Conservation (phyloP, 1,139 yeast genomes). For the Blastobotrys persicus region DNA sequence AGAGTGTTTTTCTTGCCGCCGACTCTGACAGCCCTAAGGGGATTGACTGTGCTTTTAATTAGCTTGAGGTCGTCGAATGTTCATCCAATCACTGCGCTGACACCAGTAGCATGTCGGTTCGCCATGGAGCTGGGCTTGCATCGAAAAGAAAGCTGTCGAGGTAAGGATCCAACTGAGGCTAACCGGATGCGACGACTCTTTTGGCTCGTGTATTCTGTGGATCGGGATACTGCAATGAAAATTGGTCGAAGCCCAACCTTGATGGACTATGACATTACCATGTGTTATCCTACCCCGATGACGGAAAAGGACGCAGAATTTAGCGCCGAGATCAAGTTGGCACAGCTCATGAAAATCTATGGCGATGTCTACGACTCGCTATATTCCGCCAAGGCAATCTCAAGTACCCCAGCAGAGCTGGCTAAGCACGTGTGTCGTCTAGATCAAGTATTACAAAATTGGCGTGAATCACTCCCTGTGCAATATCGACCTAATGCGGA, state of each 20-base stretch:
- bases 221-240: slow-evolving; percentile 54
- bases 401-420: slow-evolving; percentile 30
- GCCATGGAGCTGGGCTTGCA: slow-evolving; percentile 70
- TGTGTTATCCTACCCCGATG: slow-evolving; percentile 17
- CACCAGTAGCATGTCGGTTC: slow-evolving; percentile 53
- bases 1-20: slow-evolving; percentile 24
- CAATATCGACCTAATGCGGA: slow-evolving; percentile 8
- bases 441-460: slow-evolving; percentile 14
- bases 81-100: slow-evolving; percentile 46
- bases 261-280: slow-evolving; percentile 45
- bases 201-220: slow-evolving; percentile 56
- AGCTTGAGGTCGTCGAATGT: slow-evolving; percentile 25
- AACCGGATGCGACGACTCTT: slow-evolving; percentile 47
- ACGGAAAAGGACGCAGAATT: slow-evolving; percentile 1
- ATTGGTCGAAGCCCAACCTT: slow-evolving; percentile 61
- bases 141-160: slow-evolving; percentile 49
- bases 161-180: slow-evolving; percentile 43
- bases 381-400: slow-evolving; percentile 35
- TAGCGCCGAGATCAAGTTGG: slow-evolving; percentile 14
- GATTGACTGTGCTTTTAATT: slow-evolving; percentile 22
- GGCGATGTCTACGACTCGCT: slow-evolving; percentile 31
- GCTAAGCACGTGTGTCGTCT: slow-evolving; percentile 27
- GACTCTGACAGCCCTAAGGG: slow-evolving; percentile 24
- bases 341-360: slow-evolving; percentile 21
- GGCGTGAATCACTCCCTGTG: slow-evolving; percentile 33